Conservation (phyloP, 169 alveolate species). For the Plasmodium fragile region DNA sequence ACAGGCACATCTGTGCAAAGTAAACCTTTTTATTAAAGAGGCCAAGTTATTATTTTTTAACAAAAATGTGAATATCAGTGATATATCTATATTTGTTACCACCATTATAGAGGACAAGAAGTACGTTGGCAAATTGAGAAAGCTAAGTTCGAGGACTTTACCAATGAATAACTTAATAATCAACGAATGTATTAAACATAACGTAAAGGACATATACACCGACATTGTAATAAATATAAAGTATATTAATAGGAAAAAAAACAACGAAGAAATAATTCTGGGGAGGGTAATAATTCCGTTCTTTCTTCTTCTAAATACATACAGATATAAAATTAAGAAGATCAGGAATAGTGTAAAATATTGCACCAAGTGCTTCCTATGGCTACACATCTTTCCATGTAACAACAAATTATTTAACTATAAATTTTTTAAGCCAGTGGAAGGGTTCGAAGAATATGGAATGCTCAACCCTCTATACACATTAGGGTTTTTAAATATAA, state of each 20-base stretch:
- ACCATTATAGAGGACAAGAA: conserved; percentile 65
- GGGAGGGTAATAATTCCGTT: conserved; percentile 69
- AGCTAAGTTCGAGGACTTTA: conserved; percentile 46
- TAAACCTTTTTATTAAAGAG: conserved; percentile 48
- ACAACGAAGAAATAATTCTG: conserved; percentile 52
- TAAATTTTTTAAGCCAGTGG: conserved; percentile 81
- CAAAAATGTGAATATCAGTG: conserved; percentile 29
- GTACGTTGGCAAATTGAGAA: conserved; percentile 55
- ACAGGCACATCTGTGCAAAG: conserved; percentile 26
- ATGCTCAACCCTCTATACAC: conserved; percentile 82
- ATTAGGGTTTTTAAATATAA: conserved; percentile 80
- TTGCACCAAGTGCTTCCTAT: conserved; percentile 64
- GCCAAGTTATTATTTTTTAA: conserved; percentile 64
- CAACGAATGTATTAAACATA: conserved; percentile 67
- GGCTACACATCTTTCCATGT: conserved; percentile 73
- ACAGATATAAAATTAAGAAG: conserved; percentile 41
- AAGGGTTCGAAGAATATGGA: conserved; percentile 84
- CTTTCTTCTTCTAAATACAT: conserved; percentile 64
- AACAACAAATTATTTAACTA: conserved; percentile 79
- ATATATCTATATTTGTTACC: conserved; percentile 43
- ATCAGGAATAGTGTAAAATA: conserved; percentile 47
- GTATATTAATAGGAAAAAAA: conserved; percentile 28
- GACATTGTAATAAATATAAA: conserved; percentile 65
- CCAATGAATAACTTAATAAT: conserved; percentile 62
- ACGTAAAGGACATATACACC: conserved; percentile 32